Base-by-base conservation (phyloP, 257 asterid species). In the Nyctanthes arbortristis region DNA sequence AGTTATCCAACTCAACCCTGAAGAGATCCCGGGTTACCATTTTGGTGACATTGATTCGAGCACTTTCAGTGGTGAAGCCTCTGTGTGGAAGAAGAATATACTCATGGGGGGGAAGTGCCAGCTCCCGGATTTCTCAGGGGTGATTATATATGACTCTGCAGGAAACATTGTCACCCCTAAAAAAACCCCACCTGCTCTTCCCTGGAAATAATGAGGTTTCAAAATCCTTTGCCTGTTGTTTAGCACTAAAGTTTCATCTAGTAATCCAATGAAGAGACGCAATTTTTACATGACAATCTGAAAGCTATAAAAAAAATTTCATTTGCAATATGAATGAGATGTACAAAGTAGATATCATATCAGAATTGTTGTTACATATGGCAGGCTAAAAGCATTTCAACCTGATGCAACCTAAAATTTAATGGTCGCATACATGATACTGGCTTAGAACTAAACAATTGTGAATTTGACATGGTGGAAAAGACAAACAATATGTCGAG, bases 101-200 rank as follows among this genome's bases (percentile, higher is more conserved):
- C 81, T 89, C 37, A 89, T 89, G 96, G 96, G 97, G 67, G 95
- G 95, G 3, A 89, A 89, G 64, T 89, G 95, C 45, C 88, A 89
- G 82, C 91, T 89, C 68, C 95, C 97, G 0, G 90, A 91, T 62
- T 89, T 89, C 80, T 89, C 93, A 0, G 95, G 97, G 24, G 95
- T 89, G 35, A 91, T 91, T 4, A 78, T 89, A 27, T 89, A 91
- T 68, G 96, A 89, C 65, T 78, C 93, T 24, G 63, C 81, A 1
- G 96, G 95, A 36, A 87, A 80, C 33, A 43, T 73, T 4, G 75
- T 80, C 20, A 54, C 85, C 12, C 83, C 87, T 27, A 64, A 87
- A 39, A 69, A 64, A 65, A 56, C 58, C 28, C 75, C 75, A 43
- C 74, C 1, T 39, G 80, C 88, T 14, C 91, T 79, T 54, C 65